Evolutionary conservation across 2,329 filamentous ascomycete species (phyloP), one percentile per base, ranked within the genome.

Genomic region (Rutstroemia sp.): DNA sequence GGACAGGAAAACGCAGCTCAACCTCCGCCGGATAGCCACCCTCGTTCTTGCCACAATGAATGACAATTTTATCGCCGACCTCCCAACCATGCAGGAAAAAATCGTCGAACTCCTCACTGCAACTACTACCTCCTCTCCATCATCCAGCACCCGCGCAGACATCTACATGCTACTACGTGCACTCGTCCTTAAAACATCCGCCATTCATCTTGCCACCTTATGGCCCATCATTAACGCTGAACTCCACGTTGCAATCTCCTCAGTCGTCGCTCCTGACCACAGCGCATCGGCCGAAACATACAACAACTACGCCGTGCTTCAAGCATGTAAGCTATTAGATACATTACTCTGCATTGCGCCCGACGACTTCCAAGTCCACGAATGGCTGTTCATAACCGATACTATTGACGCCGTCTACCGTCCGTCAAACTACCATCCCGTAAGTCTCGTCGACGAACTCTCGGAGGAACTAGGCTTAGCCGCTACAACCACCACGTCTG

Each of bases 361-460:
- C 0, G 94, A 99, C 64, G 94, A 99, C 70, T 99, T 97, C 73
- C 94, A 97, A 71, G 81, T 97, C n/a, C 87, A 95, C 66, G 90
- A 96, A 75, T 99, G 94, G 94, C 82, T 97, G 4, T 99, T 96
- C 71, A 86, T 99, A 55, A 95, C 91, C 1, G 94, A 99, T 71
- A 97, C 92, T 14, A 92, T 96, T 62, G 94, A 99, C 66, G 92
- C 94, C 1, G 88, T 99, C 37, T 95, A 99, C 72, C 85, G 88
- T 12, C 85, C 90, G 0, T 74, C 82, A 14, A 75, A 77, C 52
- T 86, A 86, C 73, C 79, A 84, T 59, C 80, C 90, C 1, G 75
- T 88, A 2, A 90, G 90, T 2, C 79, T 97, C 5, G 87, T 88
- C 0, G 94, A 97, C 65, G 88, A 94, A 66, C 77, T 96, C 8